Evolutionary conservation across 306 rosid species (phyloP), one percentile per base, ranked within the genome.

Genomic region (Quillaja saponaria): DNA sequence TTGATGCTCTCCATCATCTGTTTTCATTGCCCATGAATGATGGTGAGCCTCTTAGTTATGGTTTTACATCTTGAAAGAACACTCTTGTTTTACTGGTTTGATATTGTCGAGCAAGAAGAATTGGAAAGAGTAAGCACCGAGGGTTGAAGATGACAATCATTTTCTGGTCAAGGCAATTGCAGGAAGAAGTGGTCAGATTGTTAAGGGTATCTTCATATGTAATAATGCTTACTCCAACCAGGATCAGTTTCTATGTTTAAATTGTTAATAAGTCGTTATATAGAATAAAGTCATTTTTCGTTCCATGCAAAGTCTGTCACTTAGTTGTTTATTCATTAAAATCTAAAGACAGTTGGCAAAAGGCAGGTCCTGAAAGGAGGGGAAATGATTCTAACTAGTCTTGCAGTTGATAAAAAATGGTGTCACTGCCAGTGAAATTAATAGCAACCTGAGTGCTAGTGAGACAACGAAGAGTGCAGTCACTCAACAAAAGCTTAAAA

Each of bases 51-150:
- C 62, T 47, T 82, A 2, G 84, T 17, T 18, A 64, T 92, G 69
- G 99, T 88, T 49, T 78, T 81, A 16, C 86, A 7, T 77, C 69
- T 71, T 92, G 78, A 82, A 65, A 61, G 87, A 84, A 12, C 78
- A 83, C 35, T 74, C 81, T n/a, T 89, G 96, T 84, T 92, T 92
- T 65, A 64, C 89, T 10, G 84, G 87, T 25, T 46, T 76, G 61
- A 50, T 67, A 25, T 49, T 59, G 28, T 69, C 58, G 56, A 76
- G 60, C 44, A 45, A 76, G 57, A 82, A 68, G 2, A 67, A 78
- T 49, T 92, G 99, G 99, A 81, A 80, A 71, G 96, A 92, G 82
- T 92, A 82, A 67, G 95, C 96, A 40, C 99, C 99, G 4, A 88
- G 67, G 79, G 84, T 92, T 16, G 95, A 89, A 0, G 82, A 81